Base-by-base conservation (phyloP, 306 rosid genomes). In the Dryas drummondii region DNA sequence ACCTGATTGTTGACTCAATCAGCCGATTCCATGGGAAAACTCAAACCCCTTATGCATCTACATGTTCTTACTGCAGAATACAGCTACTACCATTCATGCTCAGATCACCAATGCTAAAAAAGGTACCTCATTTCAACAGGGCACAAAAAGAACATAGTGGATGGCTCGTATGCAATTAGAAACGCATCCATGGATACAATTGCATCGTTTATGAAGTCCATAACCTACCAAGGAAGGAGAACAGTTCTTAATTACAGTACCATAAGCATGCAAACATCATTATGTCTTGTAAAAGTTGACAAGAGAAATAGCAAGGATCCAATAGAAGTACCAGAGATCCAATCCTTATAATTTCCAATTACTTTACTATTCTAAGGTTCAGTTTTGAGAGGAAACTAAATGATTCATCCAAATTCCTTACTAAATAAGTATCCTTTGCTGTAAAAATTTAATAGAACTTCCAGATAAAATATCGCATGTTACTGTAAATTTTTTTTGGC, bases 151-250 rank as follows among this genome's bases (percentile, higher is more conserved):
- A 88, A 86, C 55, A 90, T 37, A 72, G 97, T 89, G 11, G 99
- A 91, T 15, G 87, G 88, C 77, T 85, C 75, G 60, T 92, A 90
- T 74, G 91, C 90, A 70, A 80, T 52, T 48, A 89, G 79, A 74
- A 90, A 89, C 72, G 93, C 90, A 82, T 96, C 93, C 88, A 90
- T 74, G 64, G 93, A 90, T 73, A 87, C 92, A 75, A 89, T 77
- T 71, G 93, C 98, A 81, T 96, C 99, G 64, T 96, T 92, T 69
- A 96, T 82, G 73, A 90, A 96, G 88, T 96, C 99, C 89, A 92
- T 88, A 72, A 96, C 99, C 99, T 96, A 74, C 66, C 79, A 73
- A 48, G 19, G 61, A 60, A 76, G 68, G 52, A 82, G 47, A 75
- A 44, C 22, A 32, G 46, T 58, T 75, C 74, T 55, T 55, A 73